Conservation (phyloP, 495 filamentous ascomycete genomes). For the Parachaetomium inaequale region DNA sequence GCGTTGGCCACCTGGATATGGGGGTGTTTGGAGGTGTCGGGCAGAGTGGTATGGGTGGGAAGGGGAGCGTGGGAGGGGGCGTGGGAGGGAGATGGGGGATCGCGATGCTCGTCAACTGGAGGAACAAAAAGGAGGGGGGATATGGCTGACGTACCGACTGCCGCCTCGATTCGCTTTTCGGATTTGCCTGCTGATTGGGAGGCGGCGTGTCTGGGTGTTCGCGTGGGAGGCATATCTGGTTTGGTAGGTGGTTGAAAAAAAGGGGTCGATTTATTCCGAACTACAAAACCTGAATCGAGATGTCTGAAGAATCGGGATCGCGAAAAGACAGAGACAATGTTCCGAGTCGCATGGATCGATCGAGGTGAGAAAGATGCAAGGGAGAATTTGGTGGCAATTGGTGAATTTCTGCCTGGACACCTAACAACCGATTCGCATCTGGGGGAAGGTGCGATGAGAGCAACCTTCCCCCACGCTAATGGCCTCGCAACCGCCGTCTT, state of each 20-base stretch:
- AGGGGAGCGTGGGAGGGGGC: too few relatives aligned
- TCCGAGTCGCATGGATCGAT: neutral
- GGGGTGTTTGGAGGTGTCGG: too few relatives aligned
- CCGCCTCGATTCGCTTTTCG: constrained; percentile 24
- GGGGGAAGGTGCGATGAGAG: constrained; percentile 2
- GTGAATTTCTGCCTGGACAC: constrained; percentile 1
- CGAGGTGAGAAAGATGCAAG: neutral
- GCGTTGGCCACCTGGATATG: neutral
- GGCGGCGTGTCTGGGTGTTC: constrained; percentile 1
- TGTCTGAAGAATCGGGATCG: neutral
- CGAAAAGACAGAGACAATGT: neutral
- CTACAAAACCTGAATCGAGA: neutral
- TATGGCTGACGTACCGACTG: constrained; percentile 22
- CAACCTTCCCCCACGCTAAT: neutral
- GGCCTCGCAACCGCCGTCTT: constrained; percentile 1
- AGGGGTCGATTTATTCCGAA: neutral
- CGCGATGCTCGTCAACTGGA: too few relatives aligned
- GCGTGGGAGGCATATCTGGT: constrained; percentile 8
- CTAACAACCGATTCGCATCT: neutral
- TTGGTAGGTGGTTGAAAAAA: neutral
- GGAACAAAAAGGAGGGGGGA: too few relatives aligned
- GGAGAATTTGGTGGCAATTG: neutral
- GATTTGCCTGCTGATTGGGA: constrained; percentile 5
- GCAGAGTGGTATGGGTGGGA: too few relatives aligned
- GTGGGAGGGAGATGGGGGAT: too few relatives aligned